Evolutionary conservation across 192 early-diverging fungal genomes (phyloP), one percentile per base, ranked within the genome.

Genomic region (Linnemannia schmuckeri): DNA sequence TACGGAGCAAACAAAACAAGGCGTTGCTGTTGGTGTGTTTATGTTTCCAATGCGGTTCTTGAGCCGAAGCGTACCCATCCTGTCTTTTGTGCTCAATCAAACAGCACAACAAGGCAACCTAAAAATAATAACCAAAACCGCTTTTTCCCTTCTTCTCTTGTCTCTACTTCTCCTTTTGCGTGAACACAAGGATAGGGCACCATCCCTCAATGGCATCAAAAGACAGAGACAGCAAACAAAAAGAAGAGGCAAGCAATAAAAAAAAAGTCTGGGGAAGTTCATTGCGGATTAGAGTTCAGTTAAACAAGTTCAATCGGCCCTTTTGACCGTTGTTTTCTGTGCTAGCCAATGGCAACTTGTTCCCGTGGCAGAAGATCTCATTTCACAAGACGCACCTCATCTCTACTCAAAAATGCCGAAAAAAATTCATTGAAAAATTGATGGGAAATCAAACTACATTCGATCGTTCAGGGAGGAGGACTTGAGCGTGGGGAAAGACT

Each of bases 201-300:
- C 30, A 0, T 66, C 10, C 12, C 15, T 63, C 10, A 27, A 57
- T 27, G 0, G 30, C 30, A 30, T 12, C 44, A 12, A 46, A 46
- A 0, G 44, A 13, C 30, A 30, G 9, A n/a, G 24, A 63, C n/a
- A 63, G 9, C 24, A 63, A 35, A 27, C 9, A 33, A 33, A 12
- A 66, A 33, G 27, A 66, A 66, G 20, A 57, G 24, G 0, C 30
- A 33, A 15, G 13, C 61, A 73, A 49, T 10, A 30, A 35, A 49
- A 30, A 70, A 72, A 79, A 79, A 79, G 70, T 55, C 77, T 79
- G 77, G 77, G 77, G 77, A 72, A 72, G 20, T 13, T 42, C 30
- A n/a, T n/a, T 18, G 41, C 24, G 40, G 13, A 79, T 54, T 71
- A 70, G 13, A 79, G 68, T 70, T 79, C 38, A 72, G 7, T 4